Percentiles rank a stretch among this genome's conserved stretches.
Evolutionary conservation across 2,329 filamentous ascomycete species (phyloP).

Genomic region (Colletotrichum noveboracense): DNA sequence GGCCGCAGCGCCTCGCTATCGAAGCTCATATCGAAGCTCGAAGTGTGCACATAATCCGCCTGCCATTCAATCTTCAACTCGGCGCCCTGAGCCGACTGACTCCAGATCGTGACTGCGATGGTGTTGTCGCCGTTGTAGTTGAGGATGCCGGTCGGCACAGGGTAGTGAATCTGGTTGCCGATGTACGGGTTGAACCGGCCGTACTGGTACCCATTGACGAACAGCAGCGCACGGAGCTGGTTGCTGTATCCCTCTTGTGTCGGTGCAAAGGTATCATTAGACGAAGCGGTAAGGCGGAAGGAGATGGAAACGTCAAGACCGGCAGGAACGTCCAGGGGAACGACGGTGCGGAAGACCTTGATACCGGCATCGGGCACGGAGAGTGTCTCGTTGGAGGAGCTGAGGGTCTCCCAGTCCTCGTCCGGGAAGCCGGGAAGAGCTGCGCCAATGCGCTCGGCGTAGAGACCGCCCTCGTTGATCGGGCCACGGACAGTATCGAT

Average conservation of each 20-base stretch:
- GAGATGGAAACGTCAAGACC: conserved; percentile 62
- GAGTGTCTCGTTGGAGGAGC: conserved; percentile 35
- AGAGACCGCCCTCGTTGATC: conserved; percentile 63
- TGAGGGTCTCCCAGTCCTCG: conserved; percentile 42
- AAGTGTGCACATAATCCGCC: conserved; percentile 58
- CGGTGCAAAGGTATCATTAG: conserved; percentile 41
- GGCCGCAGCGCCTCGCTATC: conserved; percentile 54
- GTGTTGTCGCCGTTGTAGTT: conserved; percentile 64
- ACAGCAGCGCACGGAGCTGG: conserved; percentile 56
- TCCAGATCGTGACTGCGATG: conserved; percentile 64
- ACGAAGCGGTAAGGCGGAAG: conserved; percentile 54
- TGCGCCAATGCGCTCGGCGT: conserved; percentile 62
- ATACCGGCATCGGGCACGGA: conserved; percentile 56
- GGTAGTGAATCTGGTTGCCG: conserved; percentile 65
- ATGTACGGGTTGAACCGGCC: conserved; percentile 65
- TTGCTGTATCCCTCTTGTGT: conserved; percentile 35
- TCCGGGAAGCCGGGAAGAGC: conserved; percentile 63
- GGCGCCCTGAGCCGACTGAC: conserved; percentile 57
- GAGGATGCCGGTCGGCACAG: conserved; percentile 63
- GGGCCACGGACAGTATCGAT: conserved; percentile 62
- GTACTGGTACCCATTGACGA: conserved; percentile 71
- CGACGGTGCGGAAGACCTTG: conserved; percentile 58
- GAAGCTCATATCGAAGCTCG: conserved; percentile 56
- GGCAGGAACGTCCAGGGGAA: conserved; percentile 54
- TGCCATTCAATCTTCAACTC: conserved; percentile 54